These are phyloP conservation scores for Calonectria crousiana DNA, from an alignment of 2,329 filamentous ascomycete species.

Conservation along the genomic window DNA sequence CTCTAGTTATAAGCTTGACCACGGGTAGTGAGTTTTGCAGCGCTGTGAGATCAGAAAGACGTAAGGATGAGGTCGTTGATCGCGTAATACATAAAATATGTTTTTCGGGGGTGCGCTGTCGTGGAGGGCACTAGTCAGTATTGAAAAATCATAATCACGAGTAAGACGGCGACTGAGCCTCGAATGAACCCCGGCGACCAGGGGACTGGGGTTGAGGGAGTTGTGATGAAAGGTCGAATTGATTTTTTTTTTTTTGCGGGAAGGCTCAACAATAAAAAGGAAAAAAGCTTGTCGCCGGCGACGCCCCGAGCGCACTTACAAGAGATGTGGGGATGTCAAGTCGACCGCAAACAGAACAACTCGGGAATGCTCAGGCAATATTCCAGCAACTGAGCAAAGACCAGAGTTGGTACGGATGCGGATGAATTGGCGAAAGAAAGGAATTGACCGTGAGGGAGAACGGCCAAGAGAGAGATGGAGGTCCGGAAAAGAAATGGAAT, in stretches of 20 bases:
- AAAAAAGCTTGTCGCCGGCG: background rate
- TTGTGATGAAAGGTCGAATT: slow-evolving; percentile 14
- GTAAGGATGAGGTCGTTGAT: slow-evolving; percentile 26
- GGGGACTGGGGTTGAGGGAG: background rate
- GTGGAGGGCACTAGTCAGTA: slow-evolving; percentile 43
- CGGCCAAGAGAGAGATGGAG: slow-evolving; percentile 27
- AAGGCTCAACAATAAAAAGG: background rate
- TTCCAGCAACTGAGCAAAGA: slow-evolving; percentile 54
- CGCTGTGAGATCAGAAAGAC: slow-evolving; percentile 13
- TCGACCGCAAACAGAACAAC: slow-evolving; percentile 33
- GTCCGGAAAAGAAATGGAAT: background rate
- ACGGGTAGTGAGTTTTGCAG: slow-evolving; percentile 26
- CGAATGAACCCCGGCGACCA: background rate
- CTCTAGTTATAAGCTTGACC: slow-evolving; percentile 35
- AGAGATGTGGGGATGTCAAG: slow-evolving; percentile 2
- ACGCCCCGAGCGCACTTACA: slow-evolving; percentile 6
- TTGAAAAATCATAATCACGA: slow-evolving; percentile 13
- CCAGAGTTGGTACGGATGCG: slow-evolving; percentile 31
- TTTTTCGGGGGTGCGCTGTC: slow-evolving; percentile 32
- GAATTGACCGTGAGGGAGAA: slow-evolving; percentile 36
- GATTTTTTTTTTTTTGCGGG: background rate
- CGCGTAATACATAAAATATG: slow-evolving; percentile 37
- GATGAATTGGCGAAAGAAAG: slow-evolving; percentile 21
- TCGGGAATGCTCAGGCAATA: slow-evolving; percentile 50
- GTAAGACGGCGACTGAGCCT: background rate